These are phyloP conservation scores for Paxillus involutus DNA, from an alignment of 768 basidiomycete genomes.

Conservation along the genomic window DNA sequence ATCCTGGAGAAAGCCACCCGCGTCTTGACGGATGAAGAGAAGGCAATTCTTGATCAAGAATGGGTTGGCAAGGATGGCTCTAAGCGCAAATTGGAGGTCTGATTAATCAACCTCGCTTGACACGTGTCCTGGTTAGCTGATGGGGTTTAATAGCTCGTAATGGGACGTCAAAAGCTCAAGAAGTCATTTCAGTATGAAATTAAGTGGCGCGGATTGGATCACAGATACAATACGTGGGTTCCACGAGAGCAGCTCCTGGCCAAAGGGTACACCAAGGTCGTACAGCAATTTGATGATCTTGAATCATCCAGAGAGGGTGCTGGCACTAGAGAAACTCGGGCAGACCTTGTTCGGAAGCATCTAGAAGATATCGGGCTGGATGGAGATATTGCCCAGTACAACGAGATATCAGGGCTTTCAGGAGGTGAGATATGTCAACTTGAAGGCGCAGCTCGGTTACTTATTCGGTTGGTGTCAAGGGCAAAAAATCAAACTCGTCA, in stretches of 20 bases:
- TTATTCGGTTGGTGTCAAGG: slow-evolving; percentile 39
- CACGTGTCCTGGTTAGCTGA: slow-evolving; percentile 16
- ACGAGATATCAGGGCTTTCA: slow-evolving; percentile 91
- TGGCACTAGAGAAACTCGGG: slow-evolving; percentile 83
- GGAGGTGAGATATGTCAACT: slow-evolving; percentile 58
- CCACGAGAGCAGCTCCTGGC: slow-evolving; percentile 81
- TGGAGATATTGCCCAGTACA: slow-evolving; percentile 97
- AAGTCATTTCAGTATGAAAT: slow-evolving; percentile 93
- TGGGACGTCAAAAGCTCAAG: slow-evolving; percentile 97
- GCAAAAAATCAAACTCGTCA: slow-evolving; percentile 96
- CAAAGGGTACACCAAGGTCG: slow-evolving; percentile 86
- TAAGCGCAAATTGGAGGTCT: slow-evolving; percentile 86
- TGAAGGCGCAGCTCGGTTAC: slow-evolving; percentile 12
- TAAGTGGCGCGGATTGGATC: slow-evolving; percentile 82
- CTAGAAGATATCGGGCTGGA: slow-evolving; percentile 95
- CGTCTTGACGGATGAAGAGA: slow-evolving; percentile 85
- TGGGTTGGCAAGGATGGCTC: slow-evolving; percentile 92
- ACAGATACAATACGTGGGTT: slow-evolving; percentile 90
- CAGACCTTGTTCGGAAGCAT: slow-evolving; percentile 82
- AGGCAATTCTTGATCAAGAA: slow-evolving; percentile 72
- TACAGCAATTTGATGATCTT: slow-evolving; percentile 95
- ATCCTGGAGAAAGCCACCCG: slow-evolving; percentile 90
- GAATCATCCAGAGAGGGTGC: slow-evolving; percentile 96
- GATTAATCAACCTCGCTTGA: slow-evolving; percentile 18
- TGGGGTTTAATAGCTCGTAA: slow-evolving; percentile 54